phyloP scores from a whole-genome alignment of 768 basidiomycete species.

The Hypholoma sublateritium region DNA sequence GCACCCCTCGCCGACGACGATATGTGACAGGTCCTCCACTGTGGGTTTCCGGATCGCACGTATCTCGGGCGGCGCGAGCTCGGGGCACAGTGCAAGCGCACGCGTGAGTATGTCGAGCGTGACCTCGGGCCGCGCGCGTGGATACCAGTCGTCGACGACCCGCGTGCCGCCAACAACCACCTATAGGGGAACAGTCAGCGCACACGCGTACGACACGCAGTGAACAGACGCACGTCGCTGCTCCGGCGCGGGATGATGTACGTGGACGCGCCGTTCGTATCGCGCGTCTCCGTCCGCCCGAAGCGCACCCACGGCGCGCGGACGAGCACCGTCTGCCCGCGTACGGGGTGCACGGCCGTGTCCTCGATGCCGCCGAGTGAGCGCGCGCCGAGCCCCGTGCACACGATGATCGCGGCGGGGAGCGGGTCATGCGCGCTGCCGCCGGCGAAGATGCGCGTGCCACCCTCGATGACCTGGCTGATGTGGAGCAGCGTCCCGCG shows the following conservation, averaged over 20 bases:
- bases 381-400: slow-evolving; percentile 71
- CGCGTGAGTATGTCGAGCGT: slow-evolving; percentile 57
- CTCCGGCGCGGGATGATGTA: slow-evolving; percentile 66
- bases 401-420: slow-evolving; percentile 64
- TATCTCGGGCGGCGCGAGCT: slow-evolving; percentile 55
- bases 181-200: slow-evolving; percentile 17
- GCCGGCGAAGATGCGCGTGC: slow-evolving; percentile 36
- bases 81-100: slow-evolving; percentile 51
- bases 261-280: slow-evolving; percentile 43
- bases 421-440: slow-evolving; percentile 19
- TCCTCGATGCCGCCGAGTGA: slow-evolving; percentile 85
- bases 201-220: not conserved
- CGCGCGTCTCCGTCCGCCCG: slow-evolving; percentile 45
- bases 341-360: slow-evolving; percentile 66
- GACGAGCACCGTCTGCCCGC: slow-evolving; percentile 83
- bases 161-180: slow-evolving; percentile 65
- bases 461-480: slow-evolving; percentile 66
- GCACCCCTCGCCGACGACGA: slow-evolving; percentile 50
- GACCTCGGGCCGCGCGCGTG: slow-evolving; percentile 61
- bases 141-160: slow-evolving; percentile 65
- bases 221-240: slow-evolving; percentile 42
- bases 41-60: slow-evolving; percentile 45
- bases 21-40: slow-evolving; percentile 46
- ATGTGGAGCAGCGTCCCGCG: slow-evolving; percentile 69
- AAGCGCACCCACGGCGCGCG: slow-evolving; percentile 66